phyloP scores from a whole-genome alignment of 176 grass and related monocot genomes.

The Lolium multiflorum region DNA sequence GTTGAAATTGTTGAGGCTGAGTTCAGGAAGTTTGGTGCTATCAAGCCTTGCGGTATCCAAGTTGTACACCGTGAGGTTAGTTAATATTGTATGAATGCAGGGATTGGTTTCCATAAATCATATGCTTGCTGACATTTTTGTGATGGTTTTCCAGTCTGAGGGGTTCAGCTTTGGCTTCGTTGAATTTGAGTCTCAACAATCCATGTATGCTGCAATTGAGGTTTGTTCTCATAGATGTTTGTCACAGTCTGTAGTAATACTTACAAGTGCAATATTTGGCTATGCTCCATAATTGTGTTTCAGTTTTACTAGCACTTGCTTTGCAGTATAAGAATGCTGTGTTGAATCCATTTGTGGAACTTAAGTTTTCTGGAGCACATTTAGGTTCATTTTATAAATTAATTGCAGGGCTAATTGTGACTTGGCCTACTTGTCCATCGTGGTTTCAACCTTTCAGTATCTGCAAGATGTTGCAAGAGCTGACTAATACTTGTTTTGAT shows the following conservation, averaged over 20 bases:
- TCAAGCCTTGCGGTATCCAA: constrained; percentile 86
- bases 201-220: constrained; percentile 78
- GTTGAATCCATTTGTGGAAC: not conserved
- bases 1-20: constrained; percentile 64
- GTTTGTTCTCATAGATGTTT: constrained; percentile 36
- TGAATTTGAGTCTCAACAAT: constrained; percentile 71
- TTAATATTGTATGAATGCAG: not conserved
- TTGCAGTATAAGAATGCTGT: constrained; percentile 3
- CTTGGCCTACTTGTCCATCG: not conserved
- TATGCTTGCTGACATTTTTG: constrained; percentile 36
- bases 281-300: not conserved
- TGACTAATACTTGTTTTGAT: constrained; percentile 8
- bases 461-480: not conserved
- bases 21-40: constrained; percentile 80
- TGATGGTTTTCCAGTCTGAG: constrained; percentile 54
- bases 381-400: not conserved
- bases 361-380: constrained; percentile 28
- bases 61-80: constrained; percentile 79
- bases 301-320: constrained; percentile 13
- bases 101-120: not conserved
- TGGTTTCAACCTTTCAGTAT: not conserved
- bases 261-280: constrained; percentile 6
- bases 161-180: constrained; percentile 81
- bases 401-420: not conserved
- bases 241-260: not conserved